Base-by-base conservation (phyloP, 345 rosid genomes). In the Salix viminalis region DNA sequence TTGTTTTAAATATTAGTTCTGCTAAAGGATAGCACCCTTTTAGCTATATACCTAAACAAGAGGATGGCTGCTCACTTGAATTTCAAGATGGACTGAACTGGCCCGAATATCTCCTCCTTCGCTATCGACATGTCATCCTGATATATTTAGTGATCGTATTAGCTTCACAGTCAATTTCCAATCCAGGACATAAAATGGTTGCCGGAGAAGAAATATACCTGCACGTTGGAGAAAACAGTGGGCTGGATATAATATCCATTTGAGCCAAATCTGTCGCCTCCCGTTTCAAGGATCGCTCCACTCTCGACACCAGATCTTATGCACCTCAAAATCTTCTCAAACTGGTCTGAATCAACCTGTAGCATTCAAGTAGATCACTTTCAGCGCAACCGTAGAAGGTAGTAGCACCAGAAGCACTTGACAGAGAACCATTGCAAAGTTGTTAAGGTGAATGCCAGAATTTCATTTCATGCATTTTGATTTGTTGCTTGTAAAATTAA, bases 71-170 rank as follows among this genome's bases (percentile, higher is more conserved):
- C 91, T 89, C 82, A 93, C 99, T 86, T 95, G 93, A 87, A 95
- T 77, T 95, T 95, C 73, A 88, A 83, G 82, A 95, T 93, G 73
- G 96, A 79, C 83, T 93, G 99, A 65, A 95, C 97, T 0, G 99
- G 99, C 24, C 99, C 99, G 28, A 95, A 95, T 66, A 95, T 95
- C 89, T 93, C 99, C 1, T 95, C 99, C 75, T 77, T 83, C 0
- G 97, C 99, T 41, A 95, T 95, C 85, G 86, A 73, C 99, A 95
- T 95, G 66, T 93, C 93, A 56, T 95, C 99, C 99, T 95, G 78
- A 64, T 61, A 23, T 21, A 77, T 48, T 64, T 67, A 30, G 23
- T 26, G 15, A 32, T 41, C 23, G 1, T 1, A 65, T 66, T 15
- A 64, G 69, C 44, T 69, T 39, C 46, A 19, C 5, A 11, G 16